Evolutionary conservation across 257 asterid species (phyloP), one percentile per base, ranked within the genome.

Genomic region (Thymus quinquecostatus): DNA sequence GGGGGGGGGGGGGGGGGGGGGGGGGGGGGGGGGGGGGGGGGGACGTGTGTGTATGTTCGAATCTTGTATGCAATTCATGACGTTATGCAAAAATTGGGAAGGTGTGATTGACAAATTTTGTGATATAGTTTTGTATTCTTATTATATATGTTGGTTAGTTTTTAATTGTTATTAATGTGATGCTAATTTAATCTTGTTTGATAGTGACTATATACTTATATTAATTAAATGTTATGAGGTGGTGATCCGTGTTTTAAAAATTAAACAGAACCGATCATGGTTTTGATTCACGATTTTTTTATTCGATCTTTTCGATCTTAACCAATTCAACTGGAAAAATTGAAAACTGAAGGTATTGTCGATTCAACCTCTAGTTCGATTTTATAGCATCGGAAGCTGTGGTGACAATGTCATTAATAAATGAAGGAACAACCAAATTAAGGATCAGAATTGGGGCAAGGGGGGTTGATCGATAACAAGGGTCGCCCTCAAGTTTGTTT

Each of bases 91-190:
- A 21, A 21, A 21, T 21, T 21, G 21, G 21, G 21, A 21, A 21
- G 21, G 21, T 21, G 21, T 21, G 65, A 30, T 40, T 69, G 50
- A 30, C 50, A 43, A 60, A 75, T 68, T 21, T 53, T 75, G 79
- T 68, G 66, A 68, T 33, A 68, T 75, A 68, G 45, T 60, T 61
- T 68, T 68, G 10, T 49, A 21, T 66, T 21, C 21, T 21, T 21
- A 21, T 21, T 21, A 21, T 21, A 21, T 11, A 44, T 56, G 2
- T 64, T 34, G 50, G 50, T 34, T 5, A n/a, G 32, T 40, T 12
- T 75, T 44, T 75, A 62, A 68, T 53, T 60, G 34, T 43, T 32
- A 34, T 63, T 76, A 64, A 63, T 68, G 60, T 11, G 44, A 41
- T 53, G 53, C 12, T 30, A 28, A 28, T 66, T 57, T 73, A 10